Conservation (phyloP, 2,329 filamentous ascomycete species). For the Aurifilum marmelostoma region DNA sequence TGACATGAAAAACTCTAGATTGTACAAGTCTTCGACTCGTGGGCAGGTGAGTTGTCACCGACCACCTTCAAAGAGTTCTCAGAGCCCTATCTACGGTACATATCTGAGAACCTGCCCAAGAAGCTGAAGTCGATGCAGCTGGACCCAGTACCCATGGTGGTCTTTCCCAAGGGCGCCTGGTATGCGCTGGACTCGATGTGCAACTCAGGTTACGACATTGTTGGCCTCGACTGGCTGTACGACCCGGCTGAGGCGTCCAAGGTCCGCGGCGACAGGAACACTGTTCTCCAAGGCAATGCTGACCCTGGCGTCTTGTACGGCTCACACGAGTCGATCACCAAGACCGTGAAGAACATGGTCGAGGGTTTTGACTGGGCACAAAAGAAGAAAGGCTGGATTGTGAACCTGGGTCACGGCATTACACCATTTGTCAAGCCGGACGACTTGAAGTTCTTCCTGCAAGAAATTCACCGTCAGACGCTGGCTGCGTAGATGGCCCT, state of each 20-base stretch:
- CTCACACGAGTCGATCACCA: slow-evolving; percentile 76
- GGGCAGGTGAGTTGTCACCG: slow-evolving; percentile 92
- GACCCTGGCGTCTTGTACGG: slow-evolving; percentile 94
- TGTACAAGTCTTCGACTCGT: slow-evolving; percentile 96
- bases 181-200: slow-evolving; percentile 88
- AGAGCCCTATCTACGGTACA: slow-evolving; percentile 83
- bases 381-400: slow-evolving; percentile 92
- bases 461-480: slow-evolving; percentile 80
- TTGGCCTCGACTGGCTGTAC: slow-evolving; percentile 94
- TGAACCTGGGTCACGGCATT: slow-evolving; percentile 93
- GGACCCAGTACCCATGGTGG: slow-evolving; percentile 89
- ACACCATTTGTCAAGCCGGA: slow-evolving; percentile 95
- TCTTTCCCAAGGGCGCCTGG: slow-evolving; percentile 98
- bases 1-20: slow-evolving; percentile 54
- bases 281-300: slow-evolving; percentile 91
- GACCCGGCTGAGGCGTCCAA: slow-evolving; percentile 83
- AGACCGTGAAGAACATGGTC: slow-evolving; percentile 83
- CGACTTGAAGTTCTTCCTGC: slow-evolving; percentile 88
- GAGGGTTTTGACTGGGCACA: slow-evolving; percentile 75
- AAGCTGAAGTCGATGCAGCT: slow-evolving; percentile 74
- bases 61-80: slow-evolving; percentile 82
- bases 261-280: slow-evolving; percentile 72
- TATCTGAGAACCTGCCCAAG: slow-evolving; percentile 77
- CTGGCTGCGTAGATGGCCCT: slow-evolving; percentile 39
- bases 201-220: slow-evolving; percentile 87